phyloP scores from a whole-genome alignment of 1,284 basidiomycete species.

The Microstroma glucosiphilum region DNA sequence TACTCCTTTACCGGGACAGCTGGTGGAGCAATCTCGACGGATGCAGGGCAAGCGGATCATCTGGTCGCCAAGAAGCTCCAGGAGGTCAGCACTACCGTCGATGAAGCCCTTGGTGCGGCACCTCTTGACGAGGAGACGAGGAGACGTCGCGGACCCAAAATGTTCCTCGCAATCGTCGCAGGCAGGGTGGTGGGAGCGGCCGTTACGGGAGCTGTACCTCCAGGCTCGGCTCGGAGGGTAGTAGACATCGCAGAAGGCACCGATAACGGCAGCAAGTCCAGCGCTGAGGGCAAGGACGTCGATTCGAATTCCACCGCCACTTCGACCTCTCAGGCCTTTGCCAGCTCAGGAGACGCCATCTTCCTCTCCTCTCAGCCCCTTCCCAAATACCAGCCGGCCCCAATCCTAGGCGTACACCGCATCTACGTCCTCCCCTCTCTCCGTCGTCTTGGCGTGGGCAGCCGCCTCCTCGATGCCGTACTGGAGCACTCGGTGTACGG shows the following conservation, averaged over 20 bases:
- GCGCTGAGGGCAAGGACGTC: constrained; percentile 24
- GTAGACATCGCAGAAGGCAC: constrained; percentile 7
- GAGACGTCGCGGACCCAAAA: constrained; percentile 17
- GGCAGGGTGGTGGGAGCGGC: constrained; percentile 32
- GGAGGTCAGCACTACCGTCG: constrained; percentile 30
- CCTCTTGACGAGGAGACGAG: constrained; percentile 17
- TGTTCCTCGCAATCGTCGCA: constrained; percentile 24
- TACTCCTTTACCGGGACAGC: background rate
- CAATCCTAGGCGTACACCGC: constrained; percentile 34
- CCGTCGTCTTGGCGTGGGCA: constrained; percentile 31
- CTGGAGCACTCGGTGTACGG: constrained; percentile 37
- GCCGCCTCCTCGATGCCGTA: constrained; percentile 29
- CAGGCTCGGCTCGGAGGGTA: constrained; percentile 27
- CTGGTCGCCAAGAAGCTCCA: constrained; percentile 4
- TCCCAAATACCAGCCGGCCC: constrained; percentile 19
- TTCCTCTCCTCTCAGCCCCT: constrained; percentile 14
- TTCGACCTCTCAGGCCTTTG: constrained; percentile 8
- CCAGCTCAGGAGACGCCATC: background rate
- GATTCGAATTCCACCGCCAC: too few relatives aligned
- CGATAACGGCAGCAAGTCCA: constrained; percentile 10
- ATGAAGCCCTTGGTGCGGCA: constrained; percentile 36
- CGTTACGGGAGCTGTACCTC: constrained; percentile 21
- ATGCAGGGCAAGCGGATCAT: background rate
- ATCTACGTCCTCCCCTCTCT: constrained; percentile 33
- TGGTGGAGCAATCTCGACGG: background rate